Evolutionary conservation across 495 filamentous ascomycete species (phyloP).

Genomic region (Penicillium silybi): DNA sequence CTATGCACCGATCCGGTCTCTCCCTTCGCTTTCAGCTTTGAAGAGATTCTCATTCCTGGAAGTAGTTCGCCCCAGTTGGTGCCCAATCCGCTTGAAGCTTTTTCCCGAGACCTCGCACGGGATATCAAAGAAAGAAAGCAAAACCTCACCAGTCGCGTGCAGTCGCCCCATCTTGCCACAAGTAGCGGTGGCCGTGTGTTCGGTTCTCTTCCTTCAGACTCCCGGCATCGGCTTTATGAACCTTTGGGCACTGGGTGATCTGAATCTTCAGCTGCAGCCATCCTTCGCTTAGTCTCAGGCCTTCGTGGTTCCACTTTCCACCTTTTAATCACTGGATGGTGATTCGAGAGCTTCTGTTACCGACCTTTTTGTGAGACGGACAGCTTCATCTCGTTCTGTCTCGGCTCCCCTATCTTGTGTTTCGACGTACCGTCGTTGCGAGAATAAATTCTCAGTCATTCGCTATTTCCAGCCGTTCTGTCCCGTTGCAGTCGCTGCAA

Average conservation of each 20-base stretch:
- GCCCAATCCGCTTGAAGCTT: constrained; percentile 17
- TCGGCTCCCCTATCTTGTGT: constrained; percentile 30
- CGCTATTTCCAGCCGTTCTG: constrained; percentile 42
- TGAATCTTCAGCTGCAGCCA: constrained; percentile 36
- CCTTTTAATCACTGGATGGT: constrained; percentile 25
- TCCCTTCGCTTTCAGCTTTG: constrained; percentile 6
- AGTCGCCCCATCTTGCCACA: not conserved
- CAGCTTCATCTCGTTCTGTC: constrained; percentile 43
- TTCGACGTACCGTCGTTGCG: constrained; percentile 37
- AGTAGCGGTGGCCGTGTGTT: not conserved
- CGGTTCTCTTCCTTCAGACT: not conserved
- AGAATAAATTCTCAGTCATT: constrained; percentile 49
- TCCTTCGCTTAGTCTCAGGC: constrained; percentile 30
- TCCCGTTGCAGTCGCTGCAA: constrained; percentile 49
- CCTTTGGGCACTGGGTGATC: constrained; percentile 22
- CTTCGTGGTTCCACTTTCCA: constrained; percentile 10
- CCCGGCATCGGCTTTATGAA: constrained; percentile 17
- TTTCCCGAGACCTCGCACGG: constrained; percentile 25
- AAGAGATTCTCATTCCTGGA: constrained; percentile 30
- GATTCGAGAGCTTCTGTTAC: constrained; percentile 34
- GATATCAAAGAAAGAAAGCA: constrained; percentile 20
- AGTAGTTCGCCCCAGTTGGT: constrained; percentile 24
- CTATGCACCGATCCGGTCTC: constrained; percentile 34
- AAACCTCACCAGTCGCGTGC: constrained; percentile 28
- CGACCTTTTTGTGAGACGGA: constrained; percentile 29